Evolutionary conservation across 75 land plant species (phyloP), one percentile per base, ranked within the genome.

Genomic region (Picea sitchensis): DNA sequence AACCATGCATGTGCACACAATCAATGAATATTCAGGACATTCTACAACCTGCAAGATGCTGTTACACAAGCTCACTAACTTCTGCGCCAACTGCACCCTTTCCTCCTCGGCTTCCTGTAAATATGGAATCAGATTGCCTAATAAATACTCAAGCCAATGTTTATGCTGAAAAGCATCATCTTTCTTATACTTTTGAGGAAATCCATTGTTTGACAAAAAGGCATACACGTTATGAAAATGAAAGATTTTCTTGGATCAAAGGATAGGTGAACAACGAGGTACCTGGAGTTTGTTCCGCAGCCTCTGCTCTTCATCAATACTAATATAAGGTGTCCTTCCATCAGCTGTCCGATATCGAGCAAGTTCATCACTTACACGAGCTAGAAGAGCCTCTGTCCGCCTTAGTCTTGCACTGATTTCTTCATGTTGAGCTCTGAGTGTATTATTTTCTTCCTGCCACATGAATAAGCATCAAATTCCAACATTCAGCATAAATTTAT

Each of bases 361-460:
- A 71, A 95, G 90, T 82, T 95, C 96, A 56, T 95, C 94, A 75
- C 78, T 90, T 13, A 93, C 92, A 59, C 92, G 91, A 31, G 84
- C 85, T 36, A 91, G 89, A 77, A 85, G 80, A 56, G 79, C 80
- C 83, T 97, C 99, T 18, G 90, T 77, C 18, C 85, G 75, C 71
- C 86, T 75, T 15, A 97, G 82, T 69, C 86, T 93, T 32, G 80
- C 77, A 74, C 76, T 59, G 20, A 95, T 81, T 14, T 93, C 94
- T 59, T 95, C 96, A 78, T 90, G 92, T 76, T 89, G 86, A 47
- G 36, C 51, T 81, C 81, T 95, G 58, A 97, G 78, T 31, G 67
- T 6, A 60, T 89, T 87, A 78, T 97, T 97, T 77, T 97, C 99
- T 79, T 97, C 99, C 99, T 96, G 87, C 75, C 13, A 17, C 18